These are phyloP conservation scores for Cordyceps cateniannulata DNA, from an alignment of 2,329 filamentous ascomycete species.

Conservation along the genomic window DNA sequence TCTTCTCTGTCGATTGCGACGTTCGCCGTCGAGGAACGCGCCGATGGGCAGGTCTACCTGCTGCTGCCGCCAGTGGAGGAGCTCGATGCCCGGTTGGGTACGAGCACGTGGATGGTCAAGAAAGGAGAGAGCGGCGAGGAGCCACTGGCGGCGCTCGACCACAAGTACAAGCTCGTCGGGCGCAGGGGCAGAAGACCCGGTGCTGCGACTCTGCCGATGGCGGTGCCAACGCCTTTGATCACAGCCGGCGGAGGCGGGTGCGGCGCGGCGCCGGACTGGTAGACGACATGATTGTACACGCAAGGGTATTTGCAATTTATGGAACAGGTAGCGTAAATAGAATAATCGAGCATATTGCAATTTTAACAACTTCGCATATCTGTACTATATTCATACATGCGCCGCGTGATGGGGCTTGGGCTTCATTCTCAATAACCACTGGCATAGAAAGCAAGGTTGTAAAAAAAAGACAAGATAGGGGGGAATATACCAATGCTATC, in stretches of 20 bases:
- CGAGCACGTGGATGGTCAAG: constrained; percentile 69
- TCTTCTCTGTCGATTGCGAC: constrained; percentile 71
- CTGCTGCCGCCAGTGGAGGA: constrained; percentile 75
- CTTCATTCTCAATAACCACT: no score
- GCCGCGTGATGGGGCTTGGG: no score
- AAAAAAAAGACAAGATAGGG: background rate
- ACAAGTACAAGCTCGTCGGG: constrained; percentile 39
- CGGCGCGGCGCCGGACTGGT: constrained; percentile 43
- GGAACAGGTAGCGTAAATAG: background rate
- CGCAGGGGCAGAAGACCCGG: constrained; percentile 36
- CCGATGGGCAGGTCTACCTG: constrained; percentile 71
- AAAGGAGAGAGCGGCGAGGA: constrained; percentile 53
- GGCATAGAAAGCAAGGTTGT: no score
- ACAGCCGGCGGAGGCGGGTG: constrained; percentile 17
- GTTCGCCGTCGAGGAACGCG: constrained; percentile 67
- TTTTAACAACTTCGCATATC: no score
- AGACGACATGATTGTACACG: constrained; percentile 3
- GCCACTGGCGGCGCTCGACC: constrained; percentile 39
- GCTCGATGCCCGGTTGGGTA: constrained; percentile 72
- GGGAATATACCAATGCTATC: constrained; percentile 9
- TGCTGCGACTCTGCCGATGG: constrained; percentile 25
- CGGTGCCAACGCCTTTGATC: constrained; percentile 32
- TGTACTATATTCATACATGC: no score
- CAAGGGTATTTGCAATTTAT: background rate
- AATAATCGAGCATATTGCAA: no score